Conservation (phyloP, 1,284 basidiomycete genomes). For the Fomes fomentarius region DNA sequence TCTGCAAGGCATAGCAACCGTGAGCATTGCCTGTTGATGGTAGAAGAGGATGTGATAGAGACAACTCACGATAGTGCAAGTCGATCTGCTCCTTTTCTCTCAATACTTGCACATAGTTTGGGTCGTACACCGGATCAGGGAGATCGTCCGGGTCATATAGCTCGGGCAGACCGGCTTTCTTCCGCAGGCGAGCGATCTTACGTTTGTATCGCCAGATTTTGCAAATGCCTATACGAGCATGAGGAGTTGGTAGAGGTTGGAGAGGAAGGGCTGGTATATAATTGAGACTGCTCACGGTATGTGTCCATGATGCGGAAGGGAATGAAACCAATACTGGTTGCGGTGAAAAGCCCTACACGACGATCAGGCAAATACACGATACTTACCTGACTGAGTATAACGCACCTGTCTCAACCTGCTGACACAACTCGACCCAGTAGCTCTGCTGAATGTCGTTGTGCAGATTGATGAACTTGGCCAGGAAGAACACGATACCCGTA, state of each 20-base stretch:
- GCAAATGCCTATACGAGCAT: conserved; percentile 53
- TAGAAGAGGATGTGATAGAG: neutral
- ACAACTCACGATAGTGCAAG: conserved; percentile 63
- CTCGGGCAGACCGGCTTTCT: conserved; percentile 63
- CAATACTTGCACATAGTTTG: conserved; percentile 76
- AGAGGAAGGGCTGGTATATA: neutral
- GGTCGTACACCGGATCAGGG: conserved; percentile 75
- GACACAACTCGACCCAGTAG: conserved; percentile 79
- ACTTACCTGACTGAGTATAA: neutral
- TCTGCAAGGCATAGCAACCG: conserved; percentile 44
- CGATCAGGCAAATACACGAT: neutral
- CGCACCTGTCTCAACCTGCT: conserved; percentile 77
- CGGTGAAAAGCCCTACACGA: conserved; percentile 69
- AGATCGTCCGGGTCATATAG: conserved; percentile 77
- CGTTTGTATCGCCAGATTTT: conserved; percentile 79
- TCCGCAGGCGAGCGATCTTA: conserved; percentile 56
- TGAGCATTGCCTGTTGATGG: neutral
- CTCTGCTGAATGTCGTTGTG: conserved; percentile 66
- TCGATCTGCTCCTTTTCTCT: conserved; percentile 72
- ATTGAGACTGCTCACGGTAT: conserved; percentile 56
- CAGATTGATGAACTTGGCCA: conserved; percentile 69
- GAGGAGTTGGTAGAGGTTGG: neutral
- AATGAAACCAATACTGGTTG: conserved; percentile 76
- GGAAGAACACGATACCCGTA: conserved; percentile 78
- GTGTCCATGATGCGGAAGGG: conserved; percentile 80